Evolutionary conservation across 495 filamentous ascomycete species (phyloP).

Genomic region (Lichenothelia convexa): DNA sequence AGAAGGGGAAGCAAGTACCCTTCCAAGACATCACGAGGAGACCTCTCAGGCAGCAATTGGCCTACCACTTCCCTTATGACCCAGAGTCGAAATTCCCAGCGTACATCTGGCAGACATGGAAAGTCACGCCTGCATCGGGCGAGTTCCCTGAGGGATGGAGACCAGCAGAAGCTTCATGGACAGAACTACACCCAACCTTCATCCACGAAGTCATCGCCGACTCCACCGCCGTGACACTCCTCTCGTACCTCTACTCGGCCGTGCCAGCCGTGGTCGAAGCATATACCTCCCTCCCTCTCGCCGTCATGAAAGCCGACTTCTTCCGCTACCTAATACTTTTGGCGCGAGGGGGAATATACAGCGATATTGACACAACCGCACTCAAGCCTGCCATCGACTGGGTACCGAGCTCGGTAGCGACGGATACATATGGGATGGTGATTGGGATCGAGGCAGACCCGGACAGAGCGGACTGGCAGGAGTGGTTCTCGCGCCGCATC

Average conservation of each 20-base stretch:
- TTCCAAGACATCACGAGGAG: slow-evolving; percentile 17
- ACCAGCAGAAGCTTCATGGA: slow-evolving; percentile 76
- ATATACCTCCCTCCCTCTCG: slow-evolving; percentile 64
- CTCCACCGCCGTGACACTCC: slow-evolving; percentile 56
- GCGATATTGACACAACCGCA: slow-evolving; percentile 86
- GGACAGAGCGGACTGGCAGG: slow-evolving; percentile 74
- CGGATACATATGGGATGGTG: slow-evolving; percentile 60
- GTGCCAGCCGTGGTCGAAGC: slow-evolving; percentile 87
- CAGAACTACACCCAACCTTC: slow-evolving; percentile 73
- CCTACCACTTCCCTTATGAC: slow-evolving; percentile 87
- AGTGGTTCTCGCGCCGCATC: slow-evolving; percentile 90
- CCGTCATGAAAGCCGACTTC: slow-evolving; percentile 91
- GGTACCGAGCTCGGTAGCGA: slow-evolving; percentile 63
- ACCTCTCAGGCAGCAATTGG: slow-evolving; percentile 65
- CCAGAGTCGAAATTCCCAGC: slow-evolving; percentile 76
- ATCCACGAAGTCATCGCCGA: slow-evolving; percentile 96
- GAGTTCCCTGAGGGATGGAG: slow-evolving; percentile 61
- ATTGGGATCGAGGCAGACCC: slow-evolving; percentile 95
- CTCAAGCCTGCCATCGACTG: slow-evolving; percentile 69
- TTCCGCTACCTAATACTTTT: slow-evolving; percentile 93
- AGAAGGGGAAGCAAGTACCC: slow-evolving; percentile 22
- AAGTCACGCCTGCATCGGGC: slow-evolving; percentile 63
- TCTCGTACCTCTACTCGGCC: slow-evolving; percentile 71
- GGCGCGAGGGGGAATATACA: slow-evolving; percentile 87
- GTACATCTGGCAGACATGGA: slow-evolving; percentile 99